Percentiles rank a stretch among this genome's conserved stretches.
phyloP scores from a whole-genome alignment of 306 rosid species.

The Medicago lupulina region DNA sequence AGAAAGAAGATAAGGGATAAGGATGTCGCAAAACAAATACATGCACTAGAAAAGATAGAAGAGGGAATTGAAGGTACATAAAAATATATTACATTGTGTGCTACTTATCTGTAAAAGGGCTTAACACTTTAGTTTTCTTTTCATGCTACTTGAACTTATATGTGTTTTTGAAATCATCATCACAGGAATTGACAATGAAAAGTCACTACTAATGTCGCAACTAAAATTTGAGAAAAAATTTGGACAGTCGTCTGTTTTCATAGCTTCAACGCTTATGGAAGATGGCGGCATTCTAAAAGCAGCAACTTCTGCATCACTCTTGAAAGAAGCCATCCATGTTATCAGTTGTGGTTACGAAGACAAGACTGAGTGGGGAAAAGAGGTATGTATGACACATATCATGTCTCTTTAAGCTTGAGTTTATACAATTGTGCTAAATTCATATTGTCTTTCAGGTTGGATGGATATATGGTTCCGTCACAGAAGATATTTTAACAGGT shows the following conservation, averaged over 20 bases:
- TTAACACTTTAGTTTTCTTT: no score
- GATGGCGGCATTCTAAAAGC: conserved; percentile 77
- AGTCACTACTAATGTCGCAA: conserved; percentile 69
- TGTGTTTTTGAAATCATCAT: no score
- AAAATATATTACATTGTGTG: no score
- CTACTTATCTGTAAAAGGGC: no score
- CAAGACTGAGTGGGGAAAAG: conserved; percentile 96
- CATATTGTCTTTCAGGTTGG: conserved; percentile 60
- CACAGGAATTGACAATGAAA: conserved; percentile 41
- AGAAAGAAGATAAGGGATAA: no score
- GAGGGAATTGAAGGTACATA: no score
- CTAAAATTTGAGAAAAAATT: conserved; percentile 84
- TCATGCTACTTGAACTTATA: no score
- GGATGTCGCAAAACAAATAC: no score
- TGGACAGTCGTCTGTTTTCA: conserved; percentile 80
- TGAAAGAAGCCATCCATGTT: conserved; percentile 95
- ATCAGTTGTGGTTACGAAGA: conserved; percentile 96
- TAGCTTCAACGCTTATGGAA: conserved; percentile 77
- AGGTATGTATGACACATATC: conserved; percentile 52
- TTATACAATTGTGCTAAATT: no score
- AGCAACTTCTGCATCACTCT: conserved; percentile 74
- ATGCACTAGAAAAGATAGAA: no score
- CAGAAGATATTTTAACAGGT: conserved; percentile 91
- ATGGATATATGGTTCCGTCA: conserved; percentile 97
- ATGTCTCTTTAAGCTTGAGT: no score